Evolutionary conservation across 192 early-diverging fungal species (phyloP).

Genomic region (Spinellus fusiger): DNA sequence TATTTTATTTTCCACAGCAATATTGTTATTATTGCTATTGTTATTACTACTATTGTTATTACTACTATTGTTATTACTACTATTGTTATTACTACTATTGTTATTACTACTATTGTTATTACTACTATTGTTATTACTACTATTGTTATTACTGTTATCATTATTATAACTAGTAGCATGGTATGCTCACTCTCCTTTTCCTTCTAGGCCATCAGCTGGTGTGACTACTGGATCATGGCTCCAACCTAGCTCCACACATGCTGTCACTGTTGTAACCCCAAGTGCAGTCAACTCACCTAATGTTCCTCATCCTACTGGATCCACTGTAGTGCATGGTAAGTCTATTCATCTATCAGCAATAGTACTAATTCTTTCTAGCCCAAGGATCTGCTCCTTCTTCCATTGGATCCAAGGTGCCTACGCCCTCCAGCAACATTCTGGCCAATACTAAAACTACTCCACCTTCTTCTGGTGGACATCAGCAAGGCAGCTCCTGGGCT

Average conservation of each 20-base stretch:
- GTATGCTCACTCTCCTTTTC: neutral
- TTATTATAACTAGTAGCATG: neutral
- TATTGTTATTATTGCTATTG: neutral
- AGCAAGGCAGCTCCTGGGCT: neutral
- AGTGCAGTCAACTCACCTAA: neutral
- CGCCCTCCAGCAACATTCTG: neutral
- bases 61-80: neutral
- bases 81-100: neutral
- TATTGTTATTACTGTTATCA: neutral
- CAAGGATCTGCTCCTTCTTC: neutral
- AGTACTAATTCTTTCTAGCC: neutral
- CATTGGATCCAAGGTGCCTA: neutral
- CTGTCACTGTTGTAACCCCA: neutral
- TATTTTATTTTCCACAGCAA: neutral
- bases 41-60: neutral
- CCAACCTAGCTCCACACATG: neutral
- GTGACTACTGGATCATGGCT: neutral
- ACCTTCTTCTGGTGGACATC: neutral
- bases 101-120: neutral
- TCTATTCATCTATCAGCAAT: neutral
- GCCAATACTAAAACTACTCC: neutral
- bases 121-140: neutral
- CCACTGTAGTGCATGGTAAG: neutral
- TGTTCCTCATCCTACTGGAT: neutral
- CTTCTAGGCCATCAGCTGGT: neutral